phyloP scores from a whole-genome alignment of 2,329 filamentous ascomycete species.

The Didymella glomerata region DNA sequence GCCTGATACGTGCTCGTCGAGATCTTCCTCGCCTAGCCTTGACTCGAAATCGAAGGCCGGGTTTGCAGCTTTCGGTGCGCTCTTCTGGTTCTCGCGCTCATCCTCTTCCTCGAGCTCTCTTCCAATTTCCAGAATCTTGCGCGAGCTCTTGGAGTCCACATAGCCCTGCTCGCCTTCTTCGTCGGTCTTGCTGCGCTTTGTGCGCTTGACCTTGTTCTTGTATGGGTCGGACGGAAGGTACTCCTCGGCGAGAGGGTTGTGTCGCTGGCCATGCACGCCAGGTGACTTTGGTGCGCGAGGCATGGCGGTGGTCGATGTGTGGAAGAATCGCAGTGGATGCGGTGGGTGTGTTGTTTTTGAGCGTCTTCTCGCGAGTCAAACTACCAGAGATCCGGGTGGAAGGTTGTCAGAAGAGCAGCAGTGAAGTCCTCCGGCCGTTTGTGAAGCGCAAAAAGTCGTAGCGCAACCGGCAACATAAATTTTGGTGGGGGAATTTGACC shows the following conservation, averaged over 20 bases:
- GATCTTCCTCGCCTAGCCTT: constrained; percentile 66
- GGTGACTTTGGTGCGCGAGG: constrained; percentile 74
- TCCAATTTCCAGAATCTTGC: constrained; percentile 88
- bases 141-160: constrained; percentile 86
- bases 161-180: constrained; percentile 72
- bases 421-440: not conserved
- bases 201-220: constrained; percentile 75
- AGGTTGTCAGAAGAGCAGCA: not conserved
- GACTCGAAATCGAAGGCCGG: constrained; percentile 82
- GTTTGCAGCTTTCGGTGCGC: constrained; percentile 59
- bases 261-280: constrained; percentile 70
- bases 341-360: not conserved
- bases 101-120: constrained; percentile 89
- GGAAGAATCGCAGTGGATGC: not conserved
- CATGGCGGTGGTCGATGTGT: constrained; percentile 62
- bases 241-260: constrained; percentile 93
- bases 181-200: constrained; percentile 62
- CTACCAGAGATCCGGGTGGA: not conserved
- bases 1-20: constrained; percentile 58
- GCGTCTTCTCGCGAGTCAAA: not conserved
- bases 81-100: constrained; percentile 59
- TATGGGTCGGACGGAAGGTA: constrained; percentile 73
- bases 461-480: constrained; percentile 16
- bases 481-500: constrained; percentile 27
- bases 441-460: constrained; percentile 19